These are phyloP conservation scores for Ogataea neopini DNA, from an alignment of 805 yeast species.

Conservation along the genomic window DNA sequence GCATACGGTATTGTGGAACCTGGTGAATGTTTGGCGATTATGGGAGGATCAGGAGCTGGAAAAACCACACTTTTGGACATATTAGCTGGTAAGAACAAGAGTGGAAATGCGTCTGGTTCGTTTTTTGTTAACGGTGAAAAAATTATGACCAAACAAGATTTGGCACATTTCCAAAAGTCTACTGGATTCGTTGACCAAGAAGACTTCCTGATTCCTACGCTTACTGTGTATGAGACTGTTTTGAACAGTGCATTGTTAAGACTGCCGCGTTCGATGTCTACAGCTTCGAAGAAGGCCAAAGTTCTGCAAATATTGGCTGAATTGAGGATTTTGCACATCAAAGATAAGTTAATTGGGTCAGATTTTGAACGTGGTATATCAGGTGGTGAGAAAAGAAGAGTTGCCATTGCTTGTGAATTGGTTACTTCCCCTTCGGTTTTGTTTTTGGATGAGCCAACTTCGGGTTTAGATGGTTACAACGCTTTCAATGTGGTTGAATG, in stretches of 20 bases:
- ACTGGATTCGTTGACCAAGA: conserved; percentile 97
- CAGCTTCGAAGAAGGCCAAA: conserved; percentile 67
- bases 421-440: conserved; percentile 85
- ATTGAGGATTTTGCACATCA: conserved; percentile 77
- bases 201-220: conserved; percentile 84
- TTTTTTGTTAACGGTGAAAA: conserved; percentile 75
- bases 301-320: conserved; percentile 86
- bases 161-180: conserved; percentile 57
- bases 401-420: conserved; percentile 89
- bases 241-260: conserved; percentile 87
- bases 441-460: conserved; percentile 90
- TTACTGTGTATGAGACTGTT: conserved; percentile 95
- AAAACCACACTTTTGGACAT: conserved; percentile 92
- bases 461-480: conserved; percentile 92
- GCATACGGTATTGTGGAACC: conserved; percentile 81
- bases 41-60: conserved; percentile 99
- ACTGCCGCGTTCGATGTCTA: conserved; percentile 79
- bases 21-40: conserved; percentile 87
- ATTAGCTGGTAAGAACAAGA: conserved; percentile 82
- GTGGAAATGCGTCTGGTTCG: conserved; percentile 67
- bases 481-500: conserved; percentile 90
- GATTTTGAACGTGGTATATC: conserved; percentile 90
- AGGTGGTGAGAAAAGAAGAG: conserved; percentile 91
- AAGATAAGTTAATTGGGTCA: conserved; percentile 84
- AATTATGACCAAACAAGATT: conserved; percentile 29